A percentile compares a stretch with the other conserved stretches of the same genome.
These are phyloP conservation scores for Ophiostoma ulmi DNA, from an alignment of 2,329 filamentous ascomycete species.

Conservation along the genomic window DNA sequence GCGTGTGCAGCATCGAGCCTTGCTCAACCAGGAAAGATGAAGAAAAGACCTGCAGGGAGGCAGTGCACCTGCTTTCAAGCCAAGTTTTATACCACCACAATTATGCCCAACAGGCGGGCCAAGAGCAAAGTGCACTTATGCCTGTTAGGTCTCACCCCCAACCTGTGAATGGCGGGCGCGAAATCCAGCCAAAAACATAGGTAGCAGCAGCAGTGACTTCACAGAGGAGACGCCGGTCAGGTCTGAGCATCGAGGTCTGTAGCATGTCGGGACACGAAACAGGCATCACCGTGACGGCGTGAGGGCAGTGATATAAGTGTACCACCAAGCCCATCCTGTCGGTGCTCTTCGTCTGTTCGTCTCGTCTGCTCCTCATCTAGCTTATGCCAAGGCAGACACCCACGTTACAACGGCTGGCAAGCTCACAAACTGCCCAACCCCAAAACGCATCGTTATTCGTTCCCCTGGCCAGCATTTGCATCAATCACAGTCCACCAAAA, in stretches of 20 bases:
- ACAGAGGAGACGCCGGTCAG: background rate
- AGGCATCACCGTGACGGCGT: background rate
- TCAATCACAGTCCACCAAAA: constrained; percentile 22
- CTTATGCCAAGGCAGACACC: constrained; percentile 19
- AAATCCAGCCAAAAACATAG: background rate
- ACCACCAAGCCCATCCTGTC: constrained; percentile 15
- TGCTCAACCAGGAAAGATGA: constrained; percentile 9
- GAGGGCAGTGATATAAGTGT: constrained; percentile 7
- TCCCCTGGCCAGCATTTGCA: constrained; percentile 17
- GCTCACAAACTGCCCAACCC: constrained; percentile 1
- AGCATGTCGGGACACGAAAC: background rate
- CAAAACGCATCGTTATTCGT: constrained; percentile 24
- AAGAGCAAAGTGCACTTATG: constrained; percentile 5
- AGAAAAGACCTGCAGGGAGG: constrained; percentile 14
- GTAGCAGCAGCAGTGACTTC: background rate
- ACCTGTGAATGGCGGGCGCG: background rate
- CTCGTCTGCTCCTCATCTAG: background rate
- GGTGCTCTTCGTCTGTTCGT: constrained; percentile 13
- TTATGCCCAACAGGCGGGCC: background rate
- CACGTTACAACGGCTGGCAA: constrained; percentile 20
- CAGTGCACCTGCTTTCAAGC: constrained; percentile 6
- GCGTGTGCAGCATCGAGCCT: constrained; percentile 12
- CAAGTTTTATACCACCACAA: background rate
- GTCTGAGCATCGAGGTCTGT: background rate
- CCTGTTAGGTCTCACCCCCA: background rate